Evolutionary conservation across 192 early-diverging fungal species (phyloP).

Genomic region (Phycomyces blakesleeanus): DNA sequence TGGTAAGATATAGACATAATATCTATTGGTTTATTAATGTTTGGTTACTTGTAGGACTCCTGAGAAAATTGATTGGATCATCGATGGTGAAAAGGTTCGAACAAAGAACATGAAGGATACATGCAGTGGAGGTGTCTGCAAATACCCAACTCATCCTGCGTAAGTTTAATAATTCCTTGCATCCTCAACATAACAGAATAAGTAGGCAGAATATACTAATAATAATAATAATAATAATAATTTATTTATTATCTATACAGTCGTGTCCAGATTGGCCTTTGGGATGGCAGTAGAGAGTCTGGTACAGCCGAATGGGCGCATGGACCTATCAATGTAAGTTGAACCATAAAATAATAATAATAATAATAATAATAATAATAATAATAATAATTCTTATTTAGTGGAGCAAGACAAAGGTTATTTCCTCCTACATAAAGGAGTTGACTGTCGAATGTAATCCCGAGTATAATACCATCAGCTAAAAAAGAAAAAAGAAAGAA

Average conservation of each 20-base stretch:
- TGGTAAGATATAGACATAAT: constrained; percentile 32
- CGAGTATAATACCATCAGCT: neutral
- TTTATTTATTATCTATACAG: no score
- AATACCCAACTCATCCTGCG: constrained; percentile 22
- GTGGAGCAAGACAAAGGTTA: neutral
- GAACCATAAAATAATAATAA: neutral
- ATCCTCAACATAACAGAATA: no score
- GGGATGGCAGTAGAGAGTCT: constrained; percentile 30
- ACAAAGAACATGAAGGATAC: constrained; percentile 28
- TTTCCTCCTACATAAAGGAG: neutral
- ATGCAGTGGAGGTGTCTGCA: constrained; percentile 5
- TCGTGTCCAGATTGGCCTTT: constrained; percentile 40
- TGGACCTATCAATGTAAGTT: constrained; percentile 23
- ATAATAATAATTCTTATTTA: neutral
- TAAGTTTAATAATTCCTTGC: no score
- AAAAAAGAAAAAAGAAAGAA: neutral
- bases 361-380: neutral
- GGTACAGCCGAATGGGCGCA: constrained; percentile 24
- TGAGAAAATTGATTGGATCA: constrained; percentile 29
- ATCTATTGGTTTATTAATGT: neutral
- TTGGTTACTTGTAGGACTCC: constrained; percentile 23
- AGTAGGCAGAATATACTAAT: no score
- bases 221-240: no score
- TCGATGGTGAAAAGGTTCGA: constrained; percentile 38
- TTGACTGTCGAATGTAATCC: neutral